Evolutionary conservation across 2,329 filamentous ascomycete species (phyloP).

Genomic region (Cladophialophora chaetospira): DNA sequence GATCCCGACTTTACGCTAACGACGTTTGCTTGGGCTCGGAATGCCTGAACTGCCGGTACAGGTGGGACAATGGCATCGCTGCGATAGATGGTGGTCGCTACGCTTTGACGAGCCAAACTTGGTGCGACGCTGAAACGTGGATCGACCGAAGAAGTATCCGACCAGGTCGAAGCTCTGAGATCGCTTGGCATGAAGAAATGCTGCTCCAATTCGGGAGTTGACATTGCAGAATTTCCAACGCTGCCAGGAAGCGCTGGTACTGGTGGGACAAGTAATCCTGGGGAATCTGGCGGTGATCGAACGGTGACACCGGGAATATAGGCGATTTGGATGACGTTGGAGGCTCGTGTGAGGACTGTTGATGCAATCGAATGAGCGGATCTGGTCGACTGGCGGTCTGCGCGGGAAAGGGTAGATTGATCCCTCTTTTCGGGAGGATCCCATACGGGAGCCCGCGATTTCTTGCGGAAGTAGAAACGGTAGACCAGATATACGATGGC

Average conservation of each 20-base stretch:
- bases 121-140: conserved; percentile 54
- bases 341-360: conserved; percentile 90
- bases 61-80: conserved; percentile 83
- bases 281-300: conserved; percentile 80
- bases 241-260: conserved; percentile 82
- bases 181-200: conserved; percentile 93
- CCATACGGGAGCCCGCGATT: conserved; percentile 61
- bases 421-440: conserved; percentile 57
- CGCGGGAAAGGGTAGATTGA: conserved; percentile 58
- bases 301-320: conserved; percentile 98
- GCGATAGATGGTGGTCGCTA: conserved; percentile 91
- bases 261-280: conserved; percentile 78
- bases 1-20: conserved; percentile 82
- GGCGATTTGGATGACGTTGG: conserved; percentile 98
- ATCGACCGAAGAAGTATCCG: conserved; percentile 46
- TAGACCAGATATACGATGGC: conserved; percentile 78
- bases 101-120: conserved; percentile 59
- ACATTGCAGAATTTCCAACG: conserved; percentile 57
- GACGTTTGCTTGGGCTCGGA: conserved; percentile 85
- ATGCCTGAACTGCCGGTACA: conserved; percentile 78
- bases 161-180: conserved; percentile 86
- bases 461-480: conserved; percentile 78
- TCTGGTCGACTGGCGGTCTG: conserved; percentile 74
- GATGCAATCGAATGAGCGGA: conserved; percentile 88
- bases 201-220: conserved; percentile 60